Conservation (phyloP, 2,329 filamentous ascomycete genomes). For the Diplodia scrobiculata region DNA sequence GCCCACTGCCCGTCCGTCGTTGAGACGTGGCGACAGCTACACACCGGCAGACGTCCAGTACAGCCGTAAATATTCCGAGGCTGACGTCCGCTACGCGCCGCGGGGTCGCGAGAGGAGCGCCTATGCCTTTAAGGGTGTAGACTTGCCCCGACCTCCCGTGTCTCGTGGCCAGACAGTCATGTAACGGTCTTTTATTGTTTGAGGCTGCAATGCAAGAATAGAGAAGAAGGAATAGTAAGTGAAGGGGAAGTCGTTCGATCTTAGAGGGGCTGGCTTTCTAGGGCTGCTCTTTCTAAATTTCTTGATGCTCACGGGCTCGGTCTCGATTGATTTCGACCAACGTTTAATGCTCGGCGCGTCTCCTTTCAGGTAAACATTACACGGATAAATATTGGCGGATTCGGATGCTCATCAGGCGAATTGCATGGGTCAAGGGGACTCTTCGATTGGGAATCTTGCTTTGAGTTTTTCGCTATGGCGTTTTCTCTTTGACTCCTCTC, state of each 20-base stretch:
- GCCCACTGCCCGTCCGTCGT: slow-evolving; percentile 32
- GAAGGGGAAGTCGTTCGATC: not conserved
- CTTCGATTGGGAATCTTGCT: slow-evolving; percentile 8
- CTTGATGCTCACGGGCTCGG: not conserved
- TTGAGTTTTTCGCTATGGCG: not conserved
- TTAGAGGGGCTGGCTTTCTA: slow-evolving; percentile 8
- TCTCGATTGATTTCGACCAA: not conserved
- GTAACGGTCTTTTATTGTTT: not conserved
- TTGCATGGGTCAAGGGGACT: not conserved
- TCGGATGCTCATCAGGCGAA: slow-evolving; percentile 1
- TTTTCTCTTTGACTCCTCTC: not conserved
- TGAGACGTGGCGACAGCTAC: slow-evolving; percentile 35
- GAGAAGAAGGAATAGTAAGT: slow-evolving; percentile 10
- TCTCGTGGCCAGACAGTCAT: not conserved
- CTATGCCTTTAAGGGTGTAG: slow-evolving; percentile 4
- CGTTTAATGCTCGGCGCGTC: not conserved
- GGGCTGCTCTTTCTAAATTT: slow-evolving; percentile 2
- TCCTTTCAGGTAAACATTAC: not conserved
- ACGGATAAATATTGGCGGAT: not conserved
- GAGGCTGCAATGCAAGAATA: not conserved
- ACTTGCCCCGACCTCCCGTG: slow-evolving; percentile 9
- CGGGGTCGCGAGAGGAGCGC: not conserved
- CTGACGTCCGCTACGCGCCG: slow-evolving; percentile 41
- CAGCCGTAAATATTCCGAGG: slow-evolving; percentile 38
- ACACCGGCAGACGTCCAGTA: slow-evolving; percentile 41